Conservation (phyloP, 2,329 filamentous ascomycete genomes). For the Rutstroemia sp. region DNA sequence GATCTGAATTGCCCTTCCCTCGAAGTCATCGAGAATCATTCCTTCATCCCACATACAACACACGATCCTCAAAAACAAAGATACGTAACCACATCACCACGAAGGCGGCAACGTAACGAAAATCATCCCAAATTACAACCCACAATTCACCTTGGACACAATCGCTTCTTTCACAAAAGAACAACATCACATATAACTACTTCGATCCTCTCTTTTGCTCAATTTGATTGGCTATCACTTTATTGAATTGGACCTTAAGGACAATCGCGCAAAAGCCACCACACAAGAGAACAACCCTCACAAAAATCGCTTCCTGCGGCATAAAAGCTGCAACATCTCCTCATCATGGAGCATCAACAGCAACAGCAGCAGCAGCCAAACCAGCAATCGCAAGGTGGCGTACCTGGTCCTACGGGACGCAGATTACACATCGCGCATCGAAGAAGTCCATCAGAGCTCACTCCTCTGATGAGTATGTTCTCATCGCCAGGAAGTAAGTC, state of each 20-base stretch:
- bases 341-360: slow-evolving; percentile 37
- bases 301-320: background rate
- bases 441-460: slow-evolving; percentile 93
- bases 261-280: too few species aligned
- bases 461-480: slow-evolving; percentile 93
- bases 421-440: slow-evolving; percentile 96
- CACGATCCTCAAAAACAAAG: background rate
- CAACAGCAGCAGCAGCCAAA: slow-evolving; percentile 29
- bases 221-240: background rate
- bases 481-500: slow-evolving; percentile 51
- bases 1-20: background rate
- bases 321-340: slow-evolving; percentile 18
- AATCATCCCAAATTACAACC: background rate
- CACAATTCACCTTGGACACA: slow-evolving; percentile 29
- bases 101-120: too few species aligned
- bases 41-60: background rate
- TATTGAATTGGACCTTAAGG: background rate
- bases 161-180: slow-evolving; percentile 10
- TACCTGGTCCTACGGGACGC: slow-evolving; percentile 71
- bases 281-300: slow-evolving; percentile 12
- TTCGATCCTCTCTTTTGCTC: slow-evolving; percentile 26
- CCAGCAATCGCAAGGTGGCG: slow-evolving; percentile 47
- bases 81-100: background rate
- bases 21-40: background rate
- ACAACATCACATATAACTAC: slow-evolving; percentile 12